Evolutionary conservation across 345 rosid species (phyloP), one percentile per base, ranked within the genome.

Genomic region (Moricandia arvensis): DNA sequence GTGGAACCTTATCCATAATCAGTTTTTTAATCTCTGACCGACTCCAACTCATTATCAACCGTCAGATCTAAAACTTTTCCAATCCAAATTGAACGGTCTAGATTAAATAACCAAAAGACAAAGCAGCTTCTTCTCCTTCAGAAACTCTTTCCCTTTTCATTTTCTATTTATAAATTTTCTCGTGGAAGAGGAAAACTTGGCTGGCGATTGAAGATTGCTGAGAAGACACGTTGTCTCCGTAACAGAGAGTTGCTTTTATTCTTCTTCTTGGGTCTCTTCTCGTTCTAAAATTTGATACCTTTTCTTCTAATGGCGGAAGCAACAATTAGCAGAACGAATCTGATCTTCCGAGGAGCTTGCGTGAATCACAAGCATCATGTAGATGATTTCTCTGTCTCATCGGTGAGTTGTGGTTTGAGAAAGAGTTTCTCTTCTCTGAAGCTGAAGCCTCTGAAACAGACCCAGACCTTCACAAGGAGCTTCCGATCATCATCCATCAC

Each of bases 231-330:
- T 80, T 58, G 54, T 58, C 71, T 75, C 31, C 66, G 68, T 12
- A 41, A 61, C 3, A 43, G 5, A 43, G 54, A 71, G 9, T 35
- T 43, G 2, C 17, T 41, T 15, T 45, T 15, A 38, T 66, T 72
- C 68, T 53, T 54, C 13, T 6, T 47, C 15, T 8, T 54, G 12
- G 6, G 16, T 18, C 21, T 69, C 58, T 43, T 72, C 41, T 26
- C 13, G n/a, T 31, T 51, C 10, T 30, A 1, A 27, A 29, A 34
- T 72, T 80, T 65, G 15, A 0, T 49, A 35, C 61, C 10, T 41
- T 68, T 54, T 66, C 37, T 6, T 47, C 54, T 30, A 30, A 88
- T 88, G 92, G 83, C 88, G 6, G 87, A 79, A 47, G 82, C 84
- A 38, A 81, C 83, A 70, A 72, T 90, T 74, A 76, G 82, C 81